Evolutionary conservation across 139 green algal genomes (phyloP), one percentile per base, ranked within the genome.

Genomic region (Volvox reticuliferus): DNA sequence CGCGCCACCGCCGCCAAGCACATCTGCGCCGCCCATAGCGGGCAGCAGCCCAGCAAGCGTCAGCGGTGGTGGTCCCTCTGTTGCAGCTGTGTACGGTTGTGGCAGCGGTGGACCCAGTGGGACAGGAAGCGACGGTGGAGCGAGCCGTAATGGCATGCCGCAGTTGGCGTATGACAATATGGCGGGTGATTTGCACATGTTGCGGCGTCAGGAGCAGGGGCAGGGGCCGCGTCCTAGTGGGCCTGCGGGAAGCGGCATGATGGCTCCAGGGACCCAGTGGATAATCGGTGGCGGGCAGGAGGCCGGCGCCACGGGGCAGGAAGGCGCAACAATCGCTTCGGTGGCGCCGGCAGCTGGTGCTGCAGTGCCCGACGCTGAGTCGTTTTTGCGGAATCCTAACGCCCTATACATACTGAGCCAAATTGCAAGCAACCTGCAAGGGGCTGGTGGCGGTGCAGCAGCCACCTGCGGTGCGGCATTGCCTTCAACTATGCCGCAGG

Each of bases 1-100:
- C 71, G 50, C 73, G 50, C 86, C 86, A 75, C 86, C 86, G 44
- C 50, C 50, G 86, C 86, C 86, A 1, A 90, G 86, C 86, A 76
- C n/a, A 73, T 90, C 86, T 1, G 86, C 86, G 50, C 86, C 86
- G n/a, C 86, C 86, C 0, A 76, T 90, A 30, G 30, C 86, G 1
- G 86, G 89, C 37, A 68, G 36, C 62, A 81, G 90, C 24, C 28
- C 36, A 33, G 78, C n/a, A 17, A 33, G 62, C 28, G 84, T 44
- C 21, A 61, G 67, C n/a, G 62, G 75, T 33, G 84, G n/a, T 16
- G 62, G 37, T 9, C 67, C 35, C 33, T 67, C 35, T 35, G 75
- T 50, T 1, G 63, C 26, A 32, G 71, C 37, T 24, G 73, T n/a
- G 76, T 36, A 73, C 65, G 44, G 44, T 55, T 5, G n/a, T n/a